These are phyloP conservation scores for Diaporthe australafricana DNA, from an alignment of 2,329 filamentous ascomycete genomes.

Conservation along the genomic window DNA sequence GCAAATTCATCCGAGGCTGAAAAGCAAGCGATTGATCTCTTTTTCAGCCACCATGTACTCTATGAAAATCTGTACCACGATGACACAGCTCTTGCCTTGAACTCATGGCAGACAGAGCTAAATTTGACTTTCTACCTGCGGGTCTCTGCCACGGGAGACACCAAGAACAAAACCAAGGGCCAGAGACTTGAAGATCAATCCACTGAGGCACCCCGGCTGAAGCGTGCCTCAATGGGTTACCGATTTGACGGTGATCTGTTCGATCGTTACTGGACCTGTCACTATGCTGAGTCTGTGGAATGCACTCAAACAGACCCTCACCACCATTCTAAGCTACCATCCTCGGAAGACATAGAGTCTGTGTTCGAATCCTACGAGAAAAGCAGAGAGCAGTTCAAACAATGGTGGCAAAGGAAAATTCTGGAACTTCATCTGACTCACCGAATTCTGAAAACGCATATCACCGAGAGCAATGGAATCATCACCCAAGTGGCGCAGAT, in stretches of 20 bases:
- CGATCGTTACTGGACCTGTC: conserved; percentile 28
- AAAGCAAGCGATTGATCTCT: not conserved
- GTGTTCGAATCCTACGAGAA: not conserved
- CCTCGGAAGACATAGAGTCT: not conserved
- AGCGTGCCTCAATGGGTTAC: not conserved
- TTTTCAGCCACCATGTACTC: not conserved
- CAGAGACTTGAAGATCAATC: not conserved
- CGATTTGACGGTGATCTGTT: conserved; percentile 9
- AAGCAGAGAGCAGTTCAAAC: not conserved
- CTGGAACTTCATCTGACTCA: not conserved
- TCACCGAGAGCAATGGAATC: not conserved
- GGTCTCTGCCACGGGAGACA: no score
- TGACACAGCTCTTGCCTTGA: conserved; percentile 1
- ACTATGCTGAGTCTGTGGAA: not conserved
- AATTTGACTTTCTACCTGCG: not conserved
- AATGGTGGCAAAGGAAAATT: conserved; percentile 17
- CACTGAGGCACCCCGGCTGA: no score
- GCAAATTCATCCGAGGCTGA: not conserved
- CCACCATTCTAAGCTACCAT: no score
- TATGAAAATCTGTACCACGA: not conserved
- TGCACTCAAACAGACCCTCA: not conserved
- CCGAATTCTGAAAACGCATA: not conserved
- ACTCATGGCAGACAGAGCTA: conserved; percentile 1
- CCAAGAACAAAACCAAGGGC: not conserved
- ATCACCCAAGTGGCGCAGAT: not conserved